Evolutionary conservation across 1,284 basidiomycete genomes (phyloP), one percentile per base, ranked within the genome.

Genomic region (Kwoniella shivajii): DNA sequence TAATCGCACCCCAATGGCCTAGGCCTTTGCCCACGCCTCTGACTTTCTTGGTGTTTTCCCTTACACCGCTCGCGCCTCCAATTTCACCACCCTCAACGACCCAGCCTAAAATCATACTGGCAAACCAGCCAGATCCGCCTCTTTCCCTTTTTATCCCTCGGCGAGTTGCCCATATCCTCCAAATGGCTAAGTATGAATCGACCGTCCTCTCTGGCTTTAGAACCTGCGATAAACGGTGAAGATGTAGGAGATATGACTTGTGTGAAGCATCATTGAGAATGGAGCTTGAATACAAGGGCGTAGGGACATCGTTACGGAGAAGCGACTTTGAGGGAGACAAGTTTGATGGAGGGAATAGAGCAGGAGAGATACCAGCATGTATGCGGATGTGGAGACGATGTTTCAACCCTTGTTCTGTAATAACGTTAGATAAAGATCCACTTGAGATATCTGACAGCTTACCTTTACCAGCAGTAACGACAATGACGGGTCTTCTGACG

Each of bases 141-240:
- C 84, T 71, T 72, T 36, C 76, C 65, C 63, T 55, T 27, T 69
- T 59, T 63, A 90, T 90, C 0, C 91, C 92, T 20, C 93, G 84
- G 71, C 94, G 89, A 53, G 88, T 87, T 1, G 90, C 89, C 95
- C 94, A 97, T 18, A 95, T 84, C 20, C 91, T 84, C 53, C 97
- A 84, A 10, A 97, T 80, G 1, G 88, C 81, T 18, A 92, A 78
- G 6, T 90, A 91, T 58, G 94, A 89, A 39, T 68, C 70, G 14
- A 71, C 63, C 1, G 57, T 61, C 2, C 79, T 76, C 69, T 90
- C 92, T 0, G 86, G 83, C 0, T 87, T 82, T 4, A 84, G 81
- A 13, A 82, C 77, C 60, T 87, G 81, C 44, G 87, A 82, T 16
- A 90, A 77, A 0, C 80, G 73, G 74, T 95, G 86, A 10, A 87